phyloP scores from a whole-genome alignment of 2,329 filamentous ascomycete genomes.

The Knufia fluminis region DNA sequence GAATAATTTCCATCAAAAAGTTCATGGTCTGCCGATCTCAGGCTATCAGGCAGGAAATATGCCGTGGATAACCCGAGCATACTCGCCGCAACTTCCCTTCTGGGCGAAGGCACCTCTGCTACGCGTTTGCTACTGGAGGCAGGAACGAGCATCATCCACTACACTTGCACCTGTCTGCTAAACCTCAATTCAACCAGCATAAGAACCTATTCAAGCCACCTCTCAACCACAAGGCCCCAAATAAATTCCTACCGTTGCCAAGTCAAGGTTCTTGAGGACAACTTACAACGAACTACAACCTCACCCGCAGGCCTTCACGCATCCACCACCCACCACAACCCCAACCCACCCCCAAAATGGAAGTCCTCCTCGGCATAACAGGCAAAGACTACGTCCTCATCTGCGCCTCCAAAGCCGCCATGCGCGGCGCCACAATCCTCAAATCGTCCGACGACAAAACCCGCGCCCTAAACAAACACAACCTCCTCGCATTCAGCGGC shows the following conservation, averaged over 20 bases:
- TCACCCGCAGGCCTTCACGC: too few relatives aligned
- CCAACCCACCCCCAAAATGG: conserved; percentile 49
- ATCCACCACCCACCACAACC: background rate
- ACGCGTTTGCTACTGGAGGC: background rate
- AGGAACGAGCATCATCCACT: background rate
- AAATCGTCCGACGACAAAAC: conserved; percentile 97
- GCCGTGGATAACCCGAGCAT: conserved; percentile 1
- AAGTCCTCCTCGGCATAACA: conserved; percentile 94
- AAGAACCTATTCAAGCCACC: background rate
- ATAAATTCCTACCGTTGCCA: too few relatives aligned
- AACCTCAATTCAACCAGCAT: background rate
- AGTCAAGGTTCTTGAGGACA: too few relatives aligned
- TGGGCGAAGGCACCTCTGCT: background rate
- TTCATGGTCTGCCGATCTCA: background rate
- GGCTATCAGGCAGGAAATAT: background rate
- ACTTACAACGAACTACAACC: too few relatives aligned
- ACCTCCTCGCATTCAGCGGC: conserved; percentile 87
- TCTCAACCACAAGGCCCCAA: too few relatives aligned
- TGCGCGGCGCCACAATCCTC: conserved; percentile 93
- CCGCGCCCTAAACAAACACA: conserved; percentile 81
- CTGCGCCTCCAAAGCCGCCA: conserved; percentile 93
- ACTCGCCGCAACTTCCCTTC: conserved; percentile 18
- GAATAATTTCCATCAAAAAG: conserved; percentile 4
- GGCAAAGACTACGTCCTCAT: conserved; percentile 99
- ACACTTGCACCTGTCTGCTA: too few relatives aligned